Evolutionary conservation across 1,284 basidiomycete species (phyloP), one percentile per base, ranked within the genome.

Genomic region (Moesziomyces sp.): DNA sequence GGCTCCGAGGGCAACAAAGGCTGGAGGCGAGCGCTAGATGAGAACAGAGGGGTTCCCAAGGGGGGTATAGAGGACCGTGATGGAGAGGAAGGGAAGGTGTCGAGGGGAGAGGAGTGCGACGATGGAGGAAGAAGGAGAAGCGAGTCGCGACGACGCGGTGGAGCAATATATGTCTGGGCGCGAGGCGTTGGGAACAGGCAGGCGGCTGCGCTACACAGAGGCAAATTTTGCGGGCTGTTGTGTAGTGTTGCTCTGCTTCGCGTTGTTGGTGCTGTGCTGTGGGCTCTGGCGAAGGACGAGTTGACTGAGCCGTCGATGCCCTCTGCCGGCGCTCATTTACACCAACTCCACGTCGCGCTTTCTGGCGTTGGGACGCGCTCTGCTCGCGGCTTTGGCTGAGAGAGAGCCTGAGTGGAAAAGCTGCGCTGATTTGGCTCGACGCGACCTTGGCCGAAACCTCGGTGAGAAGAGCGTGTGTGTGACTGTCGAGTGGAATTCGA

Each of bases 91-190:
- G 35, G 52, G 35, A 38, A 24, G 9, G 45, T n/a, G 58, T 48
- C 44, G 65, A 45, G 24, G 58, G 54, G 52, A 19, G 46, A 55
- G 51, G 44, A 52, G 56, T 52, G 60, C 60, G 66, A 69, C 56
- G 66, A 69, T 63, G 60, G 57, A 69, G 66, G 60, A 52, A 55
- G 66, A 59, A 63, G 60, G 49, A 55, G 8, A 58, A 52, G 52
- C 21, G 52, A 19, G 21, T 43, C 19, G 28, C 4, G 45, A 44
- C 51, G n/a, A 24, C 52, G 14, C 43, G 46, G 48, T 52, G 53
- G 56, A 63, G 60, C 56, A 68, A 63, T 69, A 69, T 69, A 69
- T 69, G 60, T 33, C 30, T 53, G 52, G 52, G 52, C 35, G 18
- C 38, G 16, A n/a, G 38, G 35, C 35, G 35, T 35, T 35, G 10